Evolutionary conservation across 768 basidiomycete genomes (phyloP).

Genomic region (Suillus placidus): DNA sequence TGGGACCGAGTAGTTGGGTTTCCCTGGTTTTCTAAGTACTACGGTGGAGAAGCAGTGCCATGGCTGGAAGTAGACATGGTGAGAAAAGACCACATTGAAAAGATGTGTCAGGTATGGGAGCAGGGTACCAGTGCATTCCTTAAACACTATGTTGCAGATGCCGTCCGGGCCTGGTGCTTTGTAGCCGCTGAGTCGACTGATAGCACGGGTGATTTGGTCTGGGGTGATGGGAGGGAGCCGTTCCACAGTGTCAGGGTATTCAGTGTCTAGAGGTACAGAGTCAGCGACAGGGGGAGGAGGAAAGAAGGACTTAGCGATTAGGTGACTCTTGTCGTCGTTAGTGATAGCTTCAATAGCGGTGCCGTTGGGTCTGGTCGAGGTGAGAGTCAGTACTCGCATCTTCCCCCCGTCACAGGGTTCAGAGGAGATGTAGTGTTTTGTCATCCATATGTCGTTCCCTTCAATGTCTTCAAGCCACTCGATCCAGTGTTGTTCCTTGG

Average conservation of each 20-base stretch:
- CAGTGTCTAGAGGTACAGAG: background rate
- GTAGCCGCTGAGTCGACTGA: conserved; percentile 16
- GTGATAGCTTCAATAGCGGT: background rate
- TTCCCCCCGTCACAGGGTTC: background rate
- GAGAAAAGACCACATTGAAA: conserved; percentile 16
- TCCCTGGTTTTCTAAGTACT: conserved; percentile 39
- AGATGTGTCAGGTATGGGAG: conserved; percentile 14
- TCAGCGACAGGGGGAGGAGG: conserved; percentile 10
- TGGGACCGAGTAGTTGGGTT: conserved; percentile 34
- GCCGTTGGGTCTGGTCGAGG: background rate
- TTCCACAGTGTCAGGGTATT: conserved; percentile 12
- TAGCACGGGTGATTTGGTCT: conserved; percentile 9
- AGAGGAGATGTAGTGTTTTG: conserved; percentile 5
- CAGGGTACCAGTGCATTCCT: conserved; percentile 11
- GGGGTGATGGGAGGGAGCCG: conserved; percentile 12
- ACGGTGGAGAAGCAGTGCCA: conserved; percentile 32
- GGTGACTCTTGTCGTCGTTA: conserved; percentile 26
- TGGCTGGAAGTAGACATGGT: conserved; percentile 12
- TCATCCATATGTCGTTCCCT: conserved; percentile 8
- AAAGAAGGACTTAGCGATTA: conserved; percentile 29
- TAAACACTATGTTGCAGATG: conserved; percentile 26
- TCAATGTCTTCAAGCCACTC: conserved; percentile 14
- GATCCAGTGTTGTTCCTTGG: conserved; percentile 14
- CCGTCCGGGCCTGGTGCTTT: conserved; percentile 30
- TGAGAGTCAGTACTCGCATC: background rate